Evolutionary conservation across 2,329 filamentous ascomycete genomes (phyloP), one percentile per base, ranked within the genome.

Genomic region (Diaporthe australafricana): DNA sequence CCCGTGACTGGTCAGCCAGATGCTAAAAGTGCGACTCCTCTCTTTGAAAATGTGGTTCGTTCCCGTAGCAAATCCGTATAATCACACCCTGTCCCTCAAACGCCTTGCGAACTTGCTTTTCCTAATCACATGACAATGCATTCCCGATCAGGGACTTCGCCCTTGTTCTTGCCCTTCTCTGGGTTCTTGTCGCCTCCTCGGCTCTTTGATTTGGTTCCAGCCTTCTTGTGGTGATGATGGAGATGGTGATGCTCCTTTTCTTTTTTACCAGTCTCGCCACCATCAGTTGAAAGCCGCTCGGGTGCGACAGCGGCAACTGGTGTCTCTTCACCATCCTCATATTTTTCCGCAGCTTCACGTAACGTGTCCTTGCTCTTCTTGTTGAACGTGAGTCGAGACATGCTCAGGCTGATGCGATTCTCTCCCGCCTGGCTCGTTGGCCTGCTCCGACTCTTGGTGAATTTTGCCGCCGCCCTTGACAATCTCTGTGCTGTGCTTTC

Each of bases 391-490:
- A 90, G 79, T n/a, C 87, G 85, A 20, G 85, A 86, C 78, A 91
- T 89, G 3, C 87, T 88, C 22, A 87, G 81, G 76, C 87, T 90
- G 70, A 90, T 86, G 5, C 90, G 84, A 20, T 84, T 84, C 75
- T 91, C 90, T 35, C 89, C 88, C 1, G 84, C 86, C 75, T 91
- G 88, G 76, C 90, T 91, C 22, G 81, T 82, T 5, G 90, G 87
- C 16, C 90, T 86, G 75, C 89, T 90, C 75, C 86, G 85, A 60
- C 79, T 81, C 80, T 83, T 79, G 27, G 86, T 81, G 74, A 91
- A 89, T 57, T 85, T 85, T 6, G 87, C 87, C 17, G 89, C 88
- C 1, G 89, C 89, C 17, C 89, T 85, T 9, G 88, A 90, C 14
- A 91, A 77, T 11, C 89, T 83, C 35, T 88, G 87, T 3, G 86